Evolutionary conservation across 1,284 basidiomycete genomes (phyloP).

Genomic region (Bondarzewia mesenterica): DNA sequence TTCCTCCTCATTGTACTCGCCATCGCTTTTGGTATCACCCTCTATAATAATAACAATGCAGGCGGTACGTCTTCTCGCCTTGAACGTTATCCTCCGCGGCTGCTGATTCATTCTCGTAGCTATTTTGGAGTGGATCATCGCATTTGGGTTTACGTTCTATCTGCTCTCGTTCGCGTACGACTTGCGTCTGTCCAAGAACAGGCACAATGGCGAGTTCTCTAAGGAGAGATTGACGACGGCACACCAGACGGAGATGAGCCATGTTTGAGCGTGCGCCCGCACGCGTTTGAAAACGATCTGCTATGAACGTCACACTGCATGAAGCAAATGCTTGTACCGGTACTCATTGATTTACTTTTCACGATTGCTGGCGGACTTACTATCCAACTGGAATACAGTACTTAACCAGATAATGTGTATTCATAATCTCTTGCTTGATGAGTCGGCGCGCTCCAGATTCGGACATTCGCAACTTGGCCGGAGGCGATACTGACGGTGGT

Average conservation of each 20-base stretch:
- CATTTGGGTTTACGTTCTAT: constrained; percentile 65
- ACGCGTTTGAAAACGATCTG: no score
- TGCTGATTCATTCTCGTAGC: constrained; percentile 23
- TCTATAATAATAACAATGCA: constrained; percentile 36
- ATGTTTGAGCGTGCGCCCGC: no score
- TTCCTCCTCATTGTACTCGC: constrained; percentile 47
- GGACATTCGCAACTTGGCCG: no score
- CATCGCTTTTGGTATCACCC: constrained; percentile 49
- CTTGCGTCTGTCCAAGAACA: constrained; percentile 45
- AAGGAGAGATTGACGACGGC: not conserved
- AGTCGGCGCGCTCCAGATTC: no score
- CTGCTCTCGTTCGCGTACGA: constrained; percentile 62
- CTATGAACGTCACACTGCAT: no score
- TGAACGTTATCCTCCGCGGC: not conserved
- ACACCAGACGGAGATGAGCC: not conserved
- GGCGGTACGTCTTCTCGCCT: constrained; percentile 35
- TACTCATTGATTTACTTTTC: no score
- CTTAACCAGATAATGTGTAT: no score
- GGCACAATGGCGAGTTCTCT: constrained; percentile 25
- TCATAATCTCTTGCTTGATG: no score
- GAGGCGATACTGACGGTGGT: no score
- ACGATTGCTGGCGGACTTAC: no score
- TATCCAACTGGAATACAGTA: no score
- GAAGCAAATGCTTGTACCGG: no score
- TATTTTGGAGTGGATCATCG: constrained; percentile 65